These are phyloP conservation scores for Grigorovia humatica DNA, from an alignment of 805 yeast species.

Conservation along the genomic window DNA sequence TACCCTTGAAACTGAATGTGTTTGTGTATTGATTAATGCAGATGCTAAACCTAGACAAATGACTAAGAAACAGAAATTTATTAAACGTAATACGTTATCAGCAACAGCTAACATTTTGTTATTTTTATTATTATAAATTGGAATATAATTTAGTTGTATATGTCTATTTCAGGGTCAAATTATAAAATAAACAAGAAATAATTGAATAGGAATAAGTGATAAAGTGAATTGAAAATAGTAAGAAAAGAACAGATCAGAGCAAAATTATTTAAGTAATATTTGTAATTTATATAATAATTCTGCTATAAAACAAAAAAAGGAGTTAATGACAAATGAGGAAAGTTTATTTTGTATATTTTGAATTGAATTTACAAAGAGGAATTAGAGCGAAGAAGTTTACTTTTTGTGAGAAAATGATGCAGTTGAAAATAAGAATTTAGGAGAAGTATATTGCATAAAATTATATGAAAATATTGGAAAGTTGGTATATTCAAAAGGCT, in stretches of 20 bases:
- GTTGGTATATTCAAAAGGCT: not conserved
- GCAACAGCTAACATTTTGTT: constrained; percentile 53
- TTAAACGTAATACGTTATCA: constrained; percentile 63
- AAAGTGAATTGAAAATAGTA: not conserved
- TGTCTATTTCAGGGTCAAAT: too few species aligned
- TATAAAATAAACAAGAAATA: not conserved
- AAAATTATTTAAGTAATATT: not conserved
- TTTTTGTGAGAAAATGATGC: not conserved
- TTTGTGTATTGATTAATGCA: constrained; percentile 67
- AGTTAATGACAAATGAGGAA: not conserved
- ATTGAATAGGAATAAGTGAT: too few species aligned
- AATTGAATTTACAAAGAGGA: not conserved
- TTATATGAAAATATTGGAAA: not conserved
- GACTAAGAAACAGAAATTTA: constrained; percentile 66
- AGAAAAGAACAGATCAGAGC: not conserved
- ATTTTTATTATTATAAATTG: not conserved
- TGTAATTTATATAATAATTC: not conserved
- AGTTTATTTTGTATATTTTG: not conserved
- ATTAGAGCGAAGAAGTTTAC: too few species aligned
- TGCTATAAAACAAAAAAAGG: not conserved
- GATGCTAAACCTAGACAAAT: constrained; percentile 82
- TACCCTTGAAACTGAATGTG: constrained; percentile 56
- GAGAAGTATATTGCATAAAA: not conserved
- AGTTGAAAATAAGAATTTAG: not conserved
- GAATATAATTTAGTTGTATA: not conserved